These are phyloP conservation scores for Aegilops tauschii DNA, from an alignment of 176 grass and related monocot genomes.

Conservation along the genomic window DNA sequence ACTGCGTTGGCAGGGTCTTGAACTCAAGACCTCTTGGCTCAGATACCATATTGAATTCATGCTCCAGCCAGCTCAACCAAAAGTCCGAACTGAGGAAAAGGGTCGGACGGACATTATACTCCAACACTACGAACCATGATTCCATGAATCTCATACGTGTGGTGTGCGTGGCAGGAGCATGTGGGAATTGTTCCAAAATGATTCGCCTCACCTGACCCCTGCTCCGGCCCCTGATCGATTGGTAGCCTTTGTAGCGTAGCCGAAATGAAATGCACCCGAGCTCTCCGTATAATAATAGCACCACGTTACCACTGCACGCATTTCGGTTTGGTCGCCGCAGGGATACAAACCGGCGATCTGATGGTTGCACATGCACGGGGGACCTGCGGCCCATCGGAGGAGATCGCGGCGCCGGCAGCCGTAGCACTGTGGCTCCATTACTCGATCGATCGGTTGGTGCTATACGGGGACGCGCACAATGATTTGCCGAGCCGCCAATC, in stretches of 20 bases:
- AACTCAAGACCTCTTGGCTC: too few species aligned
- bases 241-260: constrained; percentile 20
- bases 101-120: too few species aligned
- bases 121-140: too few species aligned
- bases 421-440: background rate
- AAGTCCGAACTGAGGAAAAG: too few species aligned
- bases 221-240: background rate
- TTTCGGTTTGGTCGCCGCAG: background rate
- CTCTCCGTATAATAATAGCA: background rate
- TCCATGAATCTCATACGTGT: background rate
- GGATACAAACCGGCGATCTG: background rate
- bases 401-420: too few species aligned
- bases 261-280: constrained; percentile 15
- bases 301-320: background rate
- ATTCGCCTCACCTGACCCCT: background rate
- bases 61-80: too few species aligned
- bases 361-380: constrained; percentile 48
- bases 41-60: too few species aligned
- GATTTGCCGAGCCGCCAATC: background rate
- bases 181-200: background rate
- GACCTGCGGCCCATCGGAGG: background rate
- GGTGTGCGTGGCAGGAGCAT: background rate
- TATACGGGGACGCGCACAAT: background rate
- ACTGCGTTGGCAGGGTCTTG: too few species aligned
- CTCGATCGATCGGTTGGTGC: background rate